Evolutionary conservation across 148 eudicot genomes (phyloP).

Genomic region (Vaccinium vitisidaea): DNA sequence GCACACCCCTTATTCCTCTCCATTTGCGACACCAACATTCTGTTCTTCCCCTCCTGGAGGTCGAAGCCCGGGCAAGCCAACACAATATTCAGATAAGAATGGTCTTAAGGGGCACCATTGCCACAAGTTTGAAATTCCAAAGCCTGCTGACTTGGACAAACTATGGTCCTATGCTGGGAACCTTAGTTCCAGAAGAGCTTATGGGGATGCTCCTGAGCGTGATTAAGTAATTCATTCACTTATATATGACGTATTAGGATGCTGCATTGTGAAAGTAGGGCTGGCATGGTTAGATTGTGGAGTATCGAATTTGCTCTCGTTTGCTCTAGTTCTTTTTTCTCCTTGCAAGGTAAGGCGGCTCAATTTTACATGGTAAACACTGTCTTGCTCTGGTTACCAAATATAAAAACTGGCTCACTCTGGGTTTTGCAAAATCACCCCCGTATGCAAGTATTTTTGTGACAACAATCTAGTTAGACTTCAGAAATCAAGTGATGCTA

Average conservation of each 20-base stretch:
- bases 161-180: slow-evolving; percentile 57
- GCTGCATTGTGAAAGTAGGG: not conserved
- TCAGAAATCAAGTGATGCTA: not conserved
- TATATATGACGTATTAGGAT: not conserved
- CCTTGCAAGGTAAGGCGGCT: not conserved
- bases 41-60: slow-evolving; percentile 65
- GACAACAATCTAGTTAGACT: not conserved
- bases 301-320: not conserved
- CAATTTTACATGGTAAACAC: too few relatives aligned
- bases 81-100: slow-evolving; percentile 29
- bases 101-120: slow-evolving; percentile 12
- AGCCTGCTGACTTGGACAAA: slow-evolving; percentile 43
- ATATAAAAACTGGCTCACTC: not conserved
- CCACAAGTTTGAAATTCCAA: slow-evolving; percentile 27
- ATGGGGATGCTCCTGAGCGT: slow-evolving; percentile 58
- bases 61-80: slow-evolving; percentile 61
- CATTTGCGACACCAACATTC: slow-evolving; percentile 87
- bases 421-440: not conserved
- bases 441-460: not conserved
- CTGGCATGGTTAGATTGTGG: not conserved
- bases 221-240: slow-evolving; percentile 20
- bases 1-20: slow-evolving; percentile 75
- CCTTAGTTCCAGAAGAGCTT: slow-evolving; percentile 40
- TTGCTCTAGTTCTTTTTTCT: not conserved
- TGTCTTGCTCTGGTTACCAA: not conserved